Conservation (phyloP, 345 rosid genomes). For the Populus alba region DNA sequence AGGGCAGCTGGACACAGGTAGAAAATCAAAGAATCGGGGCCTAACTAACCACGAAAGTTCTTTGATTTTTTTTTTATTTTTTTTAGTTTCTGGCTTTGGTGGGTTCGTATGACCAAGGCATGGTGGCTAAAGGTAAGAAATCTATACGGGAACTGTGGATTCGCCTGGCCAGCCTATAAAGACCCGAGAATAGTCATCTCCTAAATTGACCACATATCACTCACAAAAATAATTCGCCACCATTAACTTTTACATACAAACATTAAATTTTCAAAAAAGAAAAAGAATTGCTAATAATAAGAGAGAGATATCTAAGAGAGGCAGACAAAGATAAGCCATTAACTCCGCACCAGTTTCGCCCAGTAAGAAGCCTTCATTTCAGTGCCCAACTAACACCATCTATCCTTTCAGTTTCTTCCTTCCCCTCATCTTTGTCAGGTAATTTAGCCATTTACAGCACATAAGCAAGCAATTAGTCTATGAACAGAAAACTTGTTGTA, state of each 20-base stretch:
- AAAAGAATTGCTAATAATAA: not conserved
- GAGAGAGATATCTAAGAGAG: not conserved
- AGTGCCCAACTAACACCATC: conserved; percentile 25
- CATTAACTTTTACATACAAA: not conserved
- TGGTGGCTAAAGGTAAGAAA: not conserved
- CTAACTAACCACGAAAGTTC: not conserved
- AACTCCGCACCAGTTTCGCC: conserved; percentile 46
- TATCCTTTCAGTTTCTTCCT: conserved; percentile 7
- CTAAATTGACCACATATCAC: conserved; percentile 3
- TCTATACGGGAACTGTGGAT: conserved; percentile 17
- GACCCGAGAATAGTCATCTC: conserved; percentile 19
- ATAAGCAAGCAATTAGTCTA: not conserved
- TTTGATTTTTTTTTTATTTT: not conserved
- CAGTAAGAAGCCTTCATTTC: conserved; percentile 39
- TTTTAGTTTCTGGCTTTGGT: not conserved
- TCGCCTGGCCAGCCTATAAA: conserved; percentile 3
- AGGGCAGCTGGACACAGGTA: not conserved
- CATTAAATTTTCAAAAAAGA: not conserved
- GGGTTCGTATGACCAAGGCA: not conserved
- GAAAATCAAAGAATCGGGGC: not conserved
- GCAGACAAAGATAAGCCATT: conserved; percentile 36
- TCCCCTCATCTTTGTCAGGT: conserved; percentile 21
- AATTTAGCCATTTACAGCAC: not conserved
- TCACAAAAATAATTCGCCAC: not conserved
- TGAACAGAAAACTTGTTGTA: not conserved